Percentiles rank a stretch among this genome's conserved stretches.
phyloP scores from a whole-genome alignment of 129 eudicot species.

The Flaveria robusta region DNA sequence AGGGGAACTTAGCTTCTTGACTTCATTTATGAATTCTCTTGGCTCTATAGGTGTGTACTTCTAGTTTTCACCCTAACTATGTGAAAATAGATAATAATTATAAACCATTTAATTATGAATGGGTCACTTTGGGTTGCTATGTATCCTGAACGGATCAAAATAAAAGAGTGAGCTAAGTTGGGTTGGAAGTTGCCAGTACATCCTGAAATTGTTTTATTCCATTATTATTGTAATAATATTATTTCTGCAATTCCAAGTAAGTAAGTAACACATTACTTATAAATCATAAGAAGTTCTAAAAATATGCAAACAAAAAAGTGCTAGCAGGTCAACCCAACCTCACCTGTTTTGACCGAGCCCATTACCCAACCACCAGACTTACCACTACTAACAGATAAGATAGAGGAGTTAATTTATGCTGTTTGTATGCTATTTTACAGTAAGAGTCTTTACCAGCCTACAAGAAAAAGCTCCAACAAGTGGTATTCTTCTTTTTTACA shows the following conservation, averaged over 20 bases:
- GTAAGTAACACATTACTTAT: background rate
- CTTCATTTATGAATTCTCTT: constrained; percentile 76
- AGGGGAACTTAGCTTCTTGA: constrained; percentile 92
- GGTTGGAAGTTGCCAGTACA: background rate
- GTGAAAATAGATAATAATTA: background rate
- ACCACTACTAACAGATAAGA: background rate
- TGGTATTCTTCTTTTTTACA: constrained; percentile 52
- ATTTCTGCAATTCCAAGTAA: background rate
- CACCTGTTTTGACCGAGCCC: background rate
- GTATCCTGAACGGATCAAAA: background rate
- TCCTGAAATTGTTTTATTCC: background rate
- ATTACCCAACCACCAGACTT: background rate
- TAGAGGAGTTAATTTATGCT: background rate
- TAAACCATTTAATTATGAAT: background rate
- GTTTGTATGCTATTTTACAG: constrained; percentile 46
- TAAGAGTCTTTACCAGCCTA: constrained; percentile 91
- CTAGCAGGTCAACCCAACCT: background rate
- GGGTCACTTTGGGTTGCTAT: background rate
- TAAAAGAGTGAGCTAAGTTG: background rate
- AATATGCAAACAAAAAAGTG: background rate
- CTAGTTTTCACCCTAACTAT: background rate
- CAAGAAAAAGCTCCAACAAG: constrained; percentile 94
- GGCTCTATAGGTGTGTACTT: constrained; percentile 80
- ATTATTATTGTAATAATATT: background rate
- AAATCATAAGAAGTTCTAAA: background rate